A percentile compares a stretch with the other conserved stretches of the same genome.
These are phyloP conservation scores for Citrullus amarus DNA, from an alignment of 306 rosid genomes.

Conservation along the genomic window DNA sequence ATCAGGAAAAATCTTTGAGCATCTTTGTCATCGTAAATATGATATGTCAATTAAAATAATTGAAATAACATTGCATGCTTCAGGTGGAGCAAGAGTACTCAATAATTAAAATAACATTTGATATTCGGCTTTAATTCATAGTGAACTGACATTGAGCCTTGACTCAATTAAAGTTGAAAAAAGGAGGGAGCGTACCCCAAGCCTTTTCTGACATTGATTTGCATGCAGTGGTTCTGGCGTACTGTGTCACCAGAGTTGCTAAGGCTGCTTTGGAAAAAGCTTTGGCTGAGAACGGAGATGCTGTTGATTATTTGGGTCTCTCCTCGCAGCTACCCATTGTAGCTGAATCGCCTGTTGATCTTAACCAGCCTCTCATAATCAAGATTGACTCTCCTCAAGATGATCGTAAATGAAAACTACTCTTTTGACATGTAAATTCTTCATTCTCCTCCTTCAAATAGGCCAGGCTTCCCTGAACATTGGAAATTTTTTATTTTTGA, in stretches of 20 bases:
- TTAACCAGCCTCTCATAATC: constrained; percentile 65
- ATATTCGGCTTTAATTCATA: not conserved
- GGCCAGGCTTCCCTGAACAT: constrained; percentile 3
- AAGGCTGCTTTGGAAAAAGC: constrained; percentile 44
- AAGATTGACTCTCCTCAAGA: constrained; percentile 34
- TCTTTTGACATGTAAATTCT: constrained; percentile 42
- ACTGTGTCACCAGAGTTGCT: constrained; percentile 40
- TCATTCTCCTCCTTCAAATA: constrained; percentile 11
- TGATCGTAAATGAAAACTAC: constrained; percentile 5
- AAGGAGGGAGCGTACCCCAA: not conserved
- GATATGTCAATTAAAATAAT: not conserved
- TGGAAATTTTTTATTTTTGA: not conserved
- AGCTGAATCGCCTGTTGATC: constrained; percentile 40
- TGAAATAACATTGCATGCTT: not conserved
- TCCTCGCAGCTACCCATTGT: constrained; percentile 30
- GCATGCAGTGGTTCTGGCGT: constrained; percentile 26
- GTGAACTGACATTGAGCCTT: not conserved
- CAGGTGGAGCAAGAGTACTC: not conserved
- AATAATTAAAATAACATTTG: not conserved
- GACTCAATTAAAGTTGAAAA: not conserved
- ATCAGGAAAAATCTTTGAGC: not conserved
- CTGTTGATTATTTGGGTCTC: constrained; percentile 20
- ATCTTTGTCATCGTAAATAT: constrained; percentile 1
- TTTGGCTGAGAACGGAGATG: constrained; percentile 27
- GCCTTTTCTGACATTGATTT: constrained; percentile 8